Conservation (phyloP, 257 asterid genomes). For the Perilla frutescens region DNA sequence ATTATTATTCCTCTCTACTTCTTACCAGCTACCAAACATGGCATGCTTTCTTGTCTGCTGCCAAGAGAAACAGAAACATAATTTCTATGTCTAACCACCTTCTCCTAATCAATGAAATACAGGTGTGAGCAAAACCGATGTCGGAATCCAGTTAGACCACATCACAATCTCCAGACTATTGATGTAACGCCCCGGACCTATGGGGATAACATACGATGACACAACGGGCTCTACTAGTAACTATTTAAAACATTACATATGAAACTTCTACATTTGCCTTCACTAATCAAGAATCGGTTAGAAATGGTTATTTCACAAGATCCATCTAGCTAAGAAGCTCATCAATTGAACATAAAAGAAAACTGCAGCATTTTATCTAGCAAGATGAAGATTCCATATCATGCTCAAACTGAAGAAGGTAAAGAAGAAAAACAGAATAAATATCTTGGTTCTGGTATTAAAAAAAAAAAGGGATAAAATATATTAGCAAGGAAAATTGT, state of each 20-base stretch:
- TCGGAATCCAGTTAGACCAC: neutral
- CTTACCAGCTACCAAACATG: slow-evolving; percentile 16
- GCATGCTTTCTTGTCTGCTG: slow-evolving; percentile 23
- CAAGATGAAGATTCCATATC: neutral
- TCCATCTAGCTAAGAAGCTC: neutral
- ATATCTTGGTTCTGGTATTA: neutral
- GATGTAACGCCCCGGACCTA: neutral
- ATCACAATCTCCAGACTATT: too few relatives aligned
- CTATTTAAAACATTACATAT: too few relatives aligned
- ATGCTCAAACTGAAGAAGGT: neutral
- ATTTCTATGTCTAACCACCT: neutral
- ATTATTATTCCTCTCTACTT: neutral
- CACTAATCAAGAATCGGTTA: too few relatives aligned
- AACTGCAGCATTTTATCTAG: neutral
- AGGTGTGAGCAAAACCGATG: neutral
- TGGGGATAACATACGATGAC: neutral
- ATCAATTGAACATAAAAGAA: neutral
- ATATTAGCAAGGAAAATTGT: slow-evolving; percentile 15
- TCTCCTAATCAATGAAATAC: neutral
- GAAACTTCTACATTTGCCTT: too few relatives aligned
- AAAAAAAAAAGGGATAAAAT: slow-evolving; percentile 11
- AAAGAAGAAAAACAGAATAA: neutral
- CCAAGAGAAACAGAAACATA: neutral
- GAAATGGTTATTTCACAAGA: too few relatives aligned
- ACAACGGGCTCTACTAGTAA: neutral